A percentile compares a stretch with the other conserved stretches of the same genome.
Conservation (phyloP, 768 basidiomycete genomes). For the Paxillus involutus region DNA sequence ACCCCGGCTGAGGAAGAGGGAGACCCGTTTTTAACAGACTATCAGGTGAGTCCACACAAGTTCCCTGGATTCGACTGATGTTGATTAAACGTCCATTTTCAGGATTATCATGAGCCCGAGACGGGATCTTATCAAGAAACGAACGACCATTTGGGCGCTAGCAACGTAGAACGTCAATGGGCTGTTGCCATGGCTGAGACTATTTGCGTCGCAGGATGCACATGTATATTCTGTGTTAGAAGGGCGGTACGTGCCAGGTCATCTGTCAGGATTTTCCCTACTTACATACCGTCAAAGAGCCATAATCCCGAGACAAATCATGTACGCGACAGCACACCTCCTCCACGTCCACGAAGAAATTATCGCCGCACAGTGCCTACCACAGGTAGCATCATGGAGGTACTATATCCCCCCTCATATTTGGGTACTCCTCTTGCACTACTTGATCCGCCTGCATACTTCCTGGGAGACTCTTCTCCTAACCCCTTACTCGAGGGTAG, state of each 20-base stretch:
- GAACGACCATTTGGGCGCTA: not conserved
- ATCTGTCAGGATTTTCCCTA: too few relatives aligned
- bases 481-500: not conserved
- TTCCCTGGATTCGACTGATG: not conserved
- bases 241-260: constrained; percentile 5
- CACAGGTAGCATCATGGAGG: constrained; percentile 19
- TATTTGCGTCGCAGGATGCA: constrained; percentile 6
- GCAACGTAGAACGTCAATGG: constrained; percentile 7
- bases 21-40: not conserved
- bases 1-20: not conserved
- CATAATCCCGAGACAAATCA: not conserved
- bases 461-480: not conserved
- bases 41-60: not conserved
- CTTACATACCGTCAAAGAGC: constrained; percentile 15
- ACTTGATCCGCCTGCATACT: constrained; percentile 23
- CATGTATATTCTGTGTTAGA: constrained; percentile 5
- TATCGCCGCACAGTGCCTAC: constrained; percentile 13
- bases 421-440: constrained; percentile 1
- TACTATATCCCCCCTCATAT: constrained; percentile 27
- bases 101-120: not conserved
- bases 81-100: not conserved
- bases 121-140: not conserved
- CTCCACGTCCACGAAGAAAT: not conserved
- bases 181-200: constrained; percentile 5
- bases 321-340: not conserved